A percentile compares a stretch with the other conserved stretches of the same genome.
phyloP scores from a whole-genome alignment of 2,329 filamentous ascomycete species.

The Niveomyces coronatus region DNA sequence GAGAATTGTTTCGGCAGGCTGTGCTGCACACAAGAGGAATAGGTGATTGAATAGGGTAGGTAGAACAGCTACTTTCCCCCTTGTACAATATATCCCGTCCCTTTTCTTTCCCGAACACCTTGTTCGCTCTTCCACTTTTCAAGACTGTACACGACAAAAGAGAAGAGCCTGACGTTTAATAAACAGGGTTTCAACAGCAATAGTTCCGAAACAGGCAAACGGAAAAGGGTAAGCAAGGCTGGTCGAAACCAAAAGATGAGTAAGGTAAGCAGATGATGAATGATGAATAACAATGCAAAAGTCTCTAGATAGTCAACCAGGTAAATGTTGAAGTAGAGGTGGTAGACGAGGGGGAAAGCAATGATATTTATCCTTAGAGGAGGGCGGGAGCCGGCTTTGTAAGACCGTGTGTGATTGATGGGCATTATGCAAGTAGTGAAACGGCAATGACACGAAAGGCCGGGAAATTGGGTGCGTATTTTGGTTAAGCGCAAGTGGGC shows the following conservation, averaged over 20 bases:
- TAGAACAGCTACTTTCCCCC: slow-evolving; percentile 14
- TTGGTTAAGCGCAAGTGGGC: slow-evolving; percentile 10
- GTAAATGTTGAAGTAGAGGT: neutral
- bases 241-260: neutral
- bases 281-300: neutral
- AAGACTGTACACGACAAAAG: slow-evolving; percentile 2
- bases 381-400: slow-evolving; percentile 5
- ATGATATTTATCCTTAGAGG: slow-evolving; percentile 7
- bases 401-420: neutral
- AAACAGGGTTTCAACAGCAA: too few species aligned
- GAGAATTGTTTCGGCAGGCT: slow-evolving; percentile 5
- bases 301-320: neutral
- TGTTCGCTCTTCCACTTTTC: too few species aligned
- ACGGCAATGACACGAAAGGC: too few species aligned
- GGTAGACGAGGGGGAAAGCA: neutral
- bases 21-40: slow-evolving; percentile 12
- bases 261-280: neutral
- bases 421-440: slow-evolving; percentile 9
- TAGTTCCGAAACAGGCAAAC: neutral
- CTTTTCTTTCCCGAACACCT: slow-evolving; percentile 4
- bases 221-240: neutral
- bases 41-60: slow-evolving; percentile 14
- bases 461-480: neutral
- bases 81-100: slow-evolving; percentile 2
- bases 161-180: too few species aligned